Evolutionary conservation across 2,329 filamentous ascomycete genomes (phyloP), one percentile per base, ranked within the genome.

Genomic region (Zymoseptoria pseudotritici): DNA sequence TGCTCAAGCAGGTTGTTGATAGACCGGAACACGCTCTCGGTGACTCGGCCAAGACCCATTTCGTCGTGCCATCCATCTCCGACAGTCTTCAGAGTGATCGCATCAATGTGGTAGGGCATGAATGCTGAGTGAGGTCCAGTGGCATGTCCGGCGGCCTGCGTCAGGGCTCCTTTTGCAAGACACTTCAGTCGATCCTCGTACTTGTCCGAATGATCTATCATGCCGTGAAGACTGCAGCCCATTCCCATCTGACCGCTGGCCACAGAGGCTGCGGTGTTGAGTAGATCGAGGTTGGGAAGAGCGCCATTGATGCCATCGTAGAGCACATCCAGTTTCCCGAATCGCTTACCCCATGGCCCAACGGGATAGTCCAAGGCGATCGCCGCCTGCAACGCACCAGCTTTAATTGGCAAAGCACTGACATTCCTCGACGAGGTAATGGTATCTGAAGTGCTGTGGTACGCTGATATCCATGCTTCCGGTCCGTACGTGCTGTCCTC

Each of bases 281-380:
- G 88, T 24, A 99, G 83, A 74, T 99, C 94, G 3, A 99, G 82
- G 69, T 99, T 99, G 1, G 94, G 93, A 50, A 99, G 81, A 71
- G 97, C 92, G 2, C 94, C 94, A 72, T 99, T 99, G 68, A 94
- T 86, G 22, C 94, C 94, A 71, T 99, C 94, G 72, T 99, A 99
- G 26, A 94, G 84, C 57, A 99, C 85, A 71, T 97, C 92, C 29
- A 99, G 78, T 57, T 89, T 88, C 66, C 96, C 87, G 74, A 97
- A 99, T 20, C 87, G 84, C 62, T 88, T 84, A 52, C 92, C 88
- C 71, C 89, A 89, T 7, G 78, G 77, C 53, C 79, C 79, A 10
- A 78, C 78, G 0, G 92, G 87, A 70, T 96, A 97, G 75, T 99
- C 94, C 54, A 99, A 82, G n/a, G 91, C 93, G 42, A 99, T 79